Base-by-base conservation (phyloP, 768 basidiomycete genomes). In the Tulasnella sp. region DNA sequence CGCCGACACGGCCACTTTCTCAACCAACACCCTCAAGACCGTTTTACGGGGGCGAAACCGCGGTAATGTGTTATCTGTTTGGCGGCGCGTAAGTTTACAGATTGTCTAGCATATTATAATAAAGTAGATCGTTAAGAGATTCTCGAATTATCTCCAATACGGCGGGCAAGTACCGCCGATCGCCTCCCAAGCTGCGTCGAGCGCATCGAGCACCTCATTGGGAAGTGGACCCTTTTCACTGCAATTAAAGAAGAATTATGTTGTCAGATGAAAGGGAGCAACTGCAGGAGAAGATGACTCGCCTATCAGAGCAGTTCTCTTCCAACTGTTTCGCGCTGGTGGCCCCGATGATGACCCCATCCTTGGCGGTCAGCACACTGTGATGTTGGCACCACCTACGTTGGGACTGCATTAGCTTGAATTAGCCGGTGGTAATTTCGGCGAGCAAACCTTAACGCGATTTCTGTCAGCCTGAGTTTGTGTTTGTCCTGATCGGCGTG, bases 381-480 rank as follows among this genome's bases (percentile, higher is more conserved):
- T 90, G 89, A 76, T 90, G 86, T 72, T 89, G 87, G 71, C 86
- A 83, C 89, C 89, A 91, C n/a, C 89, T 84, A 68, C 29, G 14
- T 29, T 31, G 8, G 25, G 39, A 39, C 2, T 38, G 25, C 25
- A 42, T 29, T 31, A 39, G 17, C 1, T 72, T 19, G 5, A 42
- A 19, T 38, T 42, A 12, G 39, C 15, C 15, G n/a, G 22, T 15
- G 68, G 39, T 37, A 36, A 37, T 38, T 49, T 42, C 29, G 14
- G 29, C 39, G 12, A 38, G 25, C 71, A 42, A 31, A 72, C 71
- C 71, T 39, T 72, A 89, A 82, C 0, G 89, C 88, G 3, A 89
- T 84, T 81, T 90, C 88, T 2, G 85, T 83, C 75, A 89, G 82
- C 0, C 85, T 85, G 3, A 90, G 80, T 58, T 81, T 78, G 77